These are phyloP conservation scores for Phytopythium chamaehyphon DNA, from an alignment of 352 stramenopile genomes.

Conservation along the genomic window DNA sequence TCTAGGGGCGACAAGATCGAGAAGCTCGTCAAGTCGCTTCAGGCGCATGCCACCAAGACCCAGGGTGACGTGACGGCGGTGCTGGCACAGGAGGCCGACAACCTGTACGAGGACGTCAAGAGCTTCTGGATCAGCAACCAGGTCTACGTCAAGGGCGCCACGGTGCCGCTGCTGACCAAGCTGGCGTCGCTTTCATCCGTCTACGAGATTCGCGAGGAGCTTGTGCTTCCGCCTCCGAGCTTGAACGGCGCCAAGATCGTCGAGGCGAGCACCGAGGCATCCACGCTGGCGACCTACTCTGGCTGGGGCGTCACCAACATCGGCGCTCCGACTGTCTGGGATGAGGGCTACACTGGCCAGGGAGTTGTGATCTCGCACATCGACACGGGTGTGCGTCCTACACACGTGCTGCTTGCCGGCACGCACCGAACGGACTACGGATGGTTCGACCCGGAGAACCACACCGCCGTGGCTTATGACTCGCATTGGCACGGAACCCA, in stretches of 20 bases:
- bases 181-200: slow-evolving; percentile 4
- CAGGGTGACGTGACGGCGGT: slow-evolving; percentile 9
- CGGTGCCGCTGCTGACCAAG: slow-evolving; percentile 8
- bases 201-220: slow-evolving; percentile 13
- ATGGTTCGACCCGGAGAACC: slow-evolving; percentile 15
- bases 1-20: slow-evolving; percentile 14
- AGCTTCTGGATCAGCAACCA: slow-evolving; percentile 23
- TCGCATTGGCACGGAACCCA: slow-evolving; percentile 11
- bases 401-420: slow-evolving; percentile 5
- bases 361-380: slow-evolving; percentile 16
- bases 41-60: slow-evolving; percentile 4
- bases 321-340: slow-evolving; percentile 7
- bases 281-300: not conserved
- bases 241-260: slow-evolving; percentile 11
- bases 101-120: slow-evolving; percentile 7
- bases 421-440: slow-evolving; percentile 12
- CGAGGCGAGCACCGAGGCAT: not conserved
- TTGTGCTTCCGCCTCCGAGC: slow-evolving; percentile 16
- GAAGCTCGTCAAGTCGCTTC: slow-evolving; percentile 14
- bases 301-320: slow-evolving; percentile 11
- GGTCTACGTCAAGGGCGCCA: slow-evolving; percentile 12
- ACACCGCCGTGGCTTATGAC: slow-evolving; percentile 7
- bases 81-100: slow-evolving; percentile 11
- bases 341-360: slow-evolving; percentile 12
- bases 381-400: slow-evolving; percentile 10